Evolutionary conservation across 345 rosid genomes (phyloP).

Genomic region (Anastatica hierochuntica): DNA sequence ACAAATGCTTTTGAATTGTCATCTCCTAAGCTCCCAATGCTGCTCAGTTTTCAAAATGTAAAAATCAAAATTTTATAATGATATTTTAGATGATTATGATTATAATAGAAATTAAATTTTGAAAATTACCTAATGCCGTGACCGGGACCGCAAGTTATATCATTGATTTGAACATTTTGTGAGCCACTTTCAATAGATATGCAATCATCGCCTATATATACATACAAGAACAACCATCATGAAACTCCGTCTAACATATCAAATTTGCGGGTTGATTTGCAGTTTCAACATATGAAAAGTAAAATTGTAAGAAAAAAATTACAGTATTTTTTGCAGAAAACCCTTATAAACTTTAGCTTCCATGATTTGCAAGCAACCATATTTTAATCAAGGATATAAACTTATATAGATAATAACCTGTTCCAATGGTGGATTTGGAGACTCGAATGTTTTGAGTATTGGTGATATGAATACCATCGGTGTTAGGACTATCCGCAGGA

Average conservation of each 20-base stretch:
- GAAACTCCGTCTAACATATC: no score
- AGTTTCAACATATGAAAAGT: no score
- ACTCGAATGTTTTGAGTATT: slow-evolving; percentile 48
- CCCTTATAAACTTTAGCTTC: no score
- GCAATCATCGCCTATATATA: slow-evolving; percentile 77
- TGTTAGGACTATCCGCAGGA: slow-evolving; percentile 68
- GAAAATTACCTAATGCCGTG: slow-evolving; percentile 28
- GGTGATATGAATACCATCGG: slow-evolving; percentile 83
- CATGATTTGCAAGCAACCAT: not conserved
- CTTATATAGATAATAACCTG: no score
- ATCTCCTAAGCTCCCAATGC: slow-evolving; percentile 81
- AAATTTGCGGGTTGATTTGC: no score
- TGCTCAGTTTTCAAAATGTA: slow-evolving; percentile 10
- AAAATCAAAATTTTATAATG: not conserved
- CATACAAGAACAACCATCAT: slow-evolving; percentile 31
- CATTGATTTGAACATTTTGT: slow-evolving; percentile 19
- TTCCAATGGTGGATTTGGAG: slow-evolving; percentile 36
- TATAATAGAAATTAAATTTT: no score
- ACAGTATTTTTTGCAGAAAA: no score
- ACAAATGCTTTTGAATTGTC: slow-evolving; percentile 48
- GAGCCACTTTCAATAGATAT: slow-evolving; percentile 43
- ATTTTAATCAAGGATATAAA: slow-evolving; percentile 27
- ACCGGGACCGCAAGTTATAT: slow-evolving; percentile 27
- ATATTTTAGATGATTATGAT: no score
- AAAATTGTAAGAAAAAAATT: no score